Conservation (phyloP, 495 filamentous ascomycete genomes). For the Neurospora africana region DNA sequence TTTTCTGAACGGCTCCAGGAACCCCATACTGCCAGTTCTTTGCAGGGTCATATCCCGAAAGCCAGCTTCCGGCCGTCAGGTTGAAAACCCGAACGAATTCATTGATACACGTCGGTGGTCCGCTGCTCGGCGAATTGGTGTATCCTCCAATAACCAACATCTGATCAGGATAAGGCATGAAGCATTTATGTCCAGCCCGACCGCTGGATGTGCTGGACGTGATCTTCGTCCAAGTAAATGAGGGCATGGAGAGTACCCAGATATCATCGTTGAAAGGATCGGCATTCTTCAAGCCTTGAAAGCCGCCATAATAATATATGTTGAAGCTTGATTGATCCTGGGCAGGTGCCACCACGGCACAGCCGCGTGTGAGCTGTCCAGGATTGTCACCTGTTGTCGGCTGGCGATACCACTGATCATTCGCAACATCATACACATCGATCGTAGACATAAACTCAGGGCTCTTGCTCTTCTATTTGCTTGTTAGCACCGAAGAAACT, state of each 20-base stretch:
- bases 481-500: constrained; percentile 3
- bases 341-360: constrained; percentile 53
- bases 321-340: constrained; percentile 52
- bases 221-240: constrained; percentile 65
- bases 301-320: constrained; percentile 71
- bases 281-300: constrained; percentile 35
- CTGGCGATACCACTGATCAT: constrained; percentile 51
- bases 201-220: constrained; percentile 36
- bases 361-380: constrained; percentile 49
- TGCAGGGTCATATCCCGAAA: constrained; percentile 49
- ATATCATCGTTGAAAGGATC: constrained; percentile 49
- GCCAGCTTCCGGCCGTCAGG: constrained; percentile 46
- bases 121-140: constrained; percentile 8
- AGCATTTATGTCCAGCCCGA: constrained; percentile 53
- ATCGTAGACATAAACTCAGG: constrained; percentile 54
- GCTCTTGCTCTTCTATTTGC: constrained; percentile 30
- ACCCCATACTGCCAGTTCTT: constrained; percentile 43
- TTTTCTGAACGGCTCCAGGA: constrained; percentile 41
- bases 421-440: constrained; percentile 56
- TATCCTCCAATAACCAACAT: constrained; percentile 62
- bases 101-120: constrained; percentile 35
- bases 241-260: constrained; percentile 63
- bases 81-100: constrained; percentile 55
- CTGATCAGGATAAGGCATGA: constrained; percentile 60
- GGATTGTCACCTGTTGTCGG: constrained; percentile 39